Base-by-base conservation (phyloP, 768 basidiomycete species). In the Auricularia heimuer region DNA sequence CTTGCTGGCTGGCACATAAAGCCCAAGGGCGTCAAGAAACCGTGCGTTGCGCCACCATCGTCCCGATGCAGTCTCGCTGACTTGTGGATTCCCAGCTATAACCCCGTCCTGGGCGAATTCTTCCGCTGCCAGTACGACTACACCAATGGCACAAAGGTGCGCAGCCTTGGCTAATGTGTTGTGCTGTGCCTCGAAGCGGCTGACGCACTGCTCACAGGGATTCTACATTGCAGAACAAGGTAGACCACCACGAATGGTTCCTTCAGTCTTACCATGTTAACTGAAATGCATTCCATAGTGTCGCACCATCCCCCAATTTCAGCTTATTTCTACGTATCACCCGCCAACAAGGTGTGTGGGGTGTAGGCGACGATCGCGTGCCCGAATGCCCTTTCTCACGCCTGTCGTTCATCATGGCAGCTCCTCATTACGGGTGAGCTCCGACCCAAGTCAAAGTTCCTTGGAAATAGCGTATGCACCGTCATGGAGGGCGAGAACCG, bases 1-100 rank as follows among this genome's bases (percentile, higher is more conserved):
- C 87, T 99, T 60, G 89, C 92, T n/a, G 97, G 97, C 29, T 99
- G 97, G 97, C 97, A 98, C 77, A 95, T 98, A 79, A 98, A 98
- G 77, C 95, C 97, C 69, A 95, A 91, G 78, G 97, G 94, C 63
- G 97, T 98, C 67, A 99, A 99, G 89, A 99, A 99, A 78, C 96
- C 96, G 85, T 94, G 71, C 77, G 90, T 80, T 21, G 33, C 33
- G n/a, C n/a, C 66, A 16, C 37, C 60, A 11, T 58, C 1, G 64
- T 14, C 63, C 62, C 29, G 63, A 44, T 29, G 51, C 54, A 42
- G 42, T 51, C 62, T 63, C 61, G 56, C 54, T 58, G 65, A 65
- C 37, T 33, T 33, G 16, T 24, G 24, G 8, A 10, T 18, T 7
- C 56, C 8, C 73, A 93, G 92, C 67, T 99, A 98, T 76, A 99